Base-by-base conservation (phyloP, 495 filamentous ascomycete genomes). In the Neurospora sp. region DNA sequence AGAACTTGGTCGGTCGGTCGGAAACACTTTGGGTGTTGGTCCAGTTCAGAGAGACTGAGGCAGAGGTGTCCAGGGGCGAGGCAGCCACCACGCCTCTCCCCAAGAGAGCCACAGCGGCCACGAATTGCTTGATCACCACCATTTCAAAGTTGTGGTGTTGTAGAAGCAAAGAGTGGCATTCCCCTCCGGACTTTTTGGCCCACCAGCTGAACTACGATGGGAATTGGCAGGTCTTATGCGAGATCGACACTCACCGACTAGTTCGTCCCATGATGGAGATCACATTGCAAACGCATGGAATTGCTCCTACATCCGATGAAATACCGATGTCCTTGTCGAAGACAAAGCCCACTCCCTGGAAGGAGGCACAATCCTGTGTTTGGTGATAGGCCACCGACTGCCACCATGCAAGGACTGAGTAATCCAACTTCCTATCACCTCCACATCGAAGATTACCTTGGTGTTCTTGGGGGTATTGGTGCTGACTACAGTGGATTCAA, bases 1-100 rank as follows among this genome's bases (percentile, higher is more conserved):
- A 84, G 69, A 80, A 84, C 42, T 74, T 78, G 40, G 78, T 78
- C 31, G 74, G 74, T 72, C 68, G 68, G 12, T 74, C 14, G 16
- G 53, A 6, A 8, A 61, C 22, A 14, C 12, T 3, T 3, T 61
- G 53, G 35, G 14, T 12, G 27, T 8, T 35, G 27, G 53, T 61
- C 53, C 10, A 61, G 27, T 61, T 61, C 14, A 61, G 14, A 1
- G 53, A 16, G 53, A 35, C 53, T 1, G 53, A 61, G 6, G 27
- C 53, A 9, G 27, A 61, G 27, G 35, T 35, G 14, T 18, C 6
- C 7, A 9, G 27, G 3, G 27, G 18, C 27, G 27, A 27, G 7
- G 53, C 27, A 16, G 53, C 53, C 2, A 61, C 6, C 27, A 18
- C 53, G 1, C 53, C 16, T 6, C 27, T 18, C 6, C 53, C 53